These are phyloP conservation scores for Exophiala mesophila DNA, from an alignment of 2,329 filamentous ascomycete genomes.

Conservation along the genomic window DNA sequence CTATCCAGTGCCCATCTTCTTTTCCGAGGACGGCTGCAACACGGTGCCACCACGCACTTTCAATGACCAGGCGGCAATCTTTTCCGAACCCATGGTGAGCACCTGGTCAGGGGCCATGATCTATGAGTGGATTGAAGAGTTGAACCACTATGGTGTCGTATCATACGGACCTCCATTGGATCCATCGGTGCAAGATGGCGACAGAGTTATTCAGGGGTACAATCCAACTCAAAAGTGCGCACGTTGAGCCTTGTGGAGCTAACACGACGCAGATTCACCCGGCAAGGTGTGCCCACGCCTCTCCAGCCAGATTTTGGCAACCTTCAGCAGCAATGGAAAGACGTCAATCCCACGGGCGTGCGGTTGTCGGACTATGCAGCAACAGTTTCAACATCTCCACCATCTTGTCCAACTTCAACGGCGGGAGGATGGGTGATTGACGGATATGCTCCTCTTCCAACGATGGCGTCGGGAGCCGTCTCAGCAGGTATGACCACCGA, in stretches of 20 bases:
- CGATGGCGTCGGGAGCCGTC: constrained; percentile 53
- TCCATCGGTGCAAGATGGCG: constrained; percentile 44
- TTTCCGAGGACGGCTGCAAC: constrained; percentile 86
- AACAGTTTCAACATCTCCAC: constrained; percentile 56
- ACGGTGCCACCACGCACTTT: constrained; percentile 40
- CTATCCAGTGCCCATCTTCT: constrained; percentile 81
- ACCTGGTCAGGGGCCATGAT: constrained; percentile 73
- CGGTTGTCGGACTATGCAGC: constrained; percentile 61
- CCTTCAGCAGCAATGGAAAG: constrained; percentile 70
- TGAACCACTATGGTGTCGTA: constrained; percentile 76
- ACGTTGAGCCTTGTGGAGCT: constrained; percentile 4
- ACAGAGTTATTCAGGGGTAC: constrained; percentile 54
- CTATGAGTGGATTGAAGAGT: constrained; percentile 86
- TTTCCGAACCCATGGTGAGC: constrained; percentile 66
- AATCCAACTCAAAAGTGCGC: constrained; percentile 3
- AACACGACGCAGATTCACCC: constrained; percentile 50
- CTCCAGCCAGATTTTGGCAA: constrained; percentile 73
- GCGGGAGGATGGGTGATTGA: constrained; percentile 66
- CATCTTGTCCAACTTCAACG: constrained; percentile 67
- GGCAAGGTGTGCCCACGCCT: constrained; percentile 68
- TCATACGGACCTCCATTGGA: constrained; percentile 63
- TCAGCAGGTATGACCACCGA: constrained; percentile 18
- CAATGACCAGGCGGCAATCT: constrained; percentile 68
- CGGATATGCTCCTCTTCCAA: constrained; percentile 65
- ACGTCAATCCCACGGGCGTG: constrained; percentile 64